phyloP scores from a whole-genome alignment of 441 rosid genomes.

The Syzygium malaccense region DNA sequence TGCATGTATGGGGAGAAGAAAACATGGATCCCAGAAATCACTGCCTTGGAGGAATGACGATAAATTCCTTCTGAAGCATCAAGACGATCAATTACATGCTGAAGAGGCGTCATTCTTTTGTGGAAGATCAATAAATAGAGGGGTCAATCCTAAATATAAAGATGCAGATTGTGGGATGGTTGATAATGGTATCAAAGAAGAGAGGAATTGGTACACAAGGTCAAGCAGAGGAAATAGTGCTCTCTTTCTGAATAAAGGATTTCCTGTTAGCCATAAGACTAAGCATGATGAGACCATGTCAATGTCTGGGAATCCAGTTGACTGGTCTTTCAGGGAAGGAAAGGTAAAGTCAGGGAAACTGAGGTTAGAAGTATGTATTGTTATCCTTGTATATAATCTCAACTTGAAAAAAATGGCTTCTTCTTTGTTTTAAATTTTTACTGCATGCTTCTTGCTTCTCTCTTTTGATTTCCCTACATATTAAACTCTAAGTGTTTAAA shows the following conservation, averaged over 20 bases:
- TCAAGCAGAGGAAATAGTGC: slow-evolving; percentile 16
- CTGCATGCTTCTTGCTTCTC: slow-evolving; percentile 2
- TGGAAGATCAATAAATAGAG: slow-evolving; percentile 18
- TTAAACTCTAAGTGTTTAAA: neutral
- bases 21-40: slow-evolving; percentile 11
- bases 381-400: slow-evolving; percentile 16
- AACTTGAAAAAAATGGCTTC: slow-evolving; percentile 10
- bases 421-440: slow-evolving; percentile 4
- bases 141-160: slow-evolving; percentile 13
- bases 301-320: slow-evolving; percentile 32
- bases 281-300: slow-evolving; percentile 15
- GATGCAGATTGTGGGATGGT: slow-evolving; percentile 8
- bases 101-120: slow-evolving; percentile 16
- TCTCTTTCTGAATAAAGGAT: slow-evolving; percentile 9
- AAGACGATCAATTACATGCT: slow-evolving; percentile 12
- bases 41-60: slow-evolving; percentile 8
- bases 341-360: slow-evolving; percentile 50
- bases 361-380: slow-evolving; percentile 12
- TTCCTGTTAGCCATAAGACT: slow-evolving; percentile 18
- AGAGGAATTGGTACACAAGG: slow-evolving; percentile 12
- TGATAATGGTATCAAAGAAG: slow-evolving; percentile 16
- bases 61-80: slow-evolving; percentile 22
- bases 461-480: neutral
- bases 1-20: slow-evolving; percentile 16
- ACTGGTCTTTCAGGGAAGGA: slow-evolving; percentile 36